Evolutionary conservation across 2,329 filamentous ascomycete species (phyloP), one percentile per base, ranked within the genome.

Genomic region (Cordyceps pruinosa): DNA sequence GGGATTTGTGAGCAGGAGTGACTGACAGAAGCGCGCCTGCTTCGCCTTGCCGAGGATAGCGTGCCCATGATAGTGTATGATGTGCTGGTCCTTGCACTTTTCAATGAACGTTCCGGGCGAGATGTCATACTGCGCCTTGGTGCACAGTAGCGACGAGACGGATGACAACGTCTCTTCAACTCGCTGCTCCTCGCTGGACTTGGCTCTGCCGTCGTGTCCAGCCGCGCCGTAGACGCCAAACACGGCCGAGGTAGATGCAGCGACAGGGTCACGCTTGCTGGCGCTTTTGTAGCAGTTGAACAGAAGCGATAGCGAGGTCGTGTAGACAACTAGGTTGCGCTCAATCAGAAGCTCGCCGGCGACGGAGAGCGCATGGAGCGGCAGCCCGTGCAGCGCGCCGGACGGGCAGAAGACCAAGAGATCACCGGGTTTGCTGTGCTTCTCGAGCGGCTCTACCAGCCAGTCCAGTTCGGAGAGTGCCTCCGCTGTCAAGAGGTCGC

Each of bases 61-160:
- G 19, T 52, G 49, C 1, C 49, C 49, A 9, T 52, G 49, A 26
- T 52, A 52, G 49, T 52, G 49, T 25, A 52, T 52, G 9, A 52
- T n/a, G 49, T 52, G 49, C 37, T 35, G 49, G 28, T 42, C 37
- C 35, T 21, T 42, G 26, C 49, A 42, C n/a, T 17, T 8, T 10
- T 30, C 35, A 5, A 52, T 7, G 13, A 52, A 52, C 5, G 12
- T 5, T 2, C n/a, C 37, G 12, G 49, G 49, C 35, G 49, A 52
- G 26, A 52, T 10, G 19, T 39, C 49, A 26, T 52, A 52, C 2
- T 32, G 10, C 1, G n/a, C 49, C 3, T 10, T 32, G 25, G 49
- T 32, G 37, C 23, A 5, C 10, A 52, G 49, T 3, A 32, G 12
- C 26, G 35, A 30, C 13, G 49, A 30, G n/a, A 52, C 37, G 1